Percentiles rank a stretch among this genome's conserved stretches.
phyloP scores from a whole-genome alignment of 495 filamentous ascomycete species.

The Trichoderma orchidacearum region DNA sequence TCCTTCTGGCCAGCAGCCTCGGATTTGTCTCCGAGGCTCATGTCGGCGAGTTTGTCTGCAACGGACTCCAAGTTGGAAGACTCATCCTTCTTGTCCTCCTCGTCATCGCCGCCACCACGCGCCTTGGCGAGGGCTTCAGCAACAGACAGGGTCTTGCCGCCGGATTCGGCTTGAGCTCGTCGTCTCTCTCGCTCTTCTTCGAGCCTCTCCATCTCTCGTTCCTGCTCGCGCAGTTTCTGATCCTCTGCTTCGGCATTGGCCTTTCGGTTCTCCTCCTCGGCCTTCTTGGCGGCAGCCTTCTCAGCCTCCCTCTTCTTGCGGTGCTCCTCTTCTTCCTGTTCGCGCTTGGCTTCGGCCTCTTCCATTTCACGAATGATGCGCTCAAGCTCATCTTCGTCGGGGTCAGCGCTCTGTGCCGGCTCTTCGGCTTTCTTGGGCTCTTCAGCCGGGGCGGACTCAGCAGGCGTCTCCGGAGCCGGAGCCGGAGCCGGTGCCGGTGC shows the following conservation, averaged over 20 bases:
- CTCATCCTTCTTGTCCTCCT: slow-evolving; percentile 13
- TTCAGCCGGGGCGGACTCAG: slow-evolving; percentile 15
- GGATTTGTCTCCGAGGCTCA: slow-evolving; percentile 27
- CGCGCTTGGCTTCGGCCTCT: slow-evolving; percentile 35
- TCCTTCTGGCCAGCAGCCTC: slow-evolving; percentile 17
- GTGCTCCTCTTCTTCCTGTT: slow-evolving; percentile 12
- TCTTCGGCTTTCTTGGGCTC: slow-evolving; percentile 21
- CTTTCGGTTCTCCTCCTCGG: slow-evolving; percentile 28
- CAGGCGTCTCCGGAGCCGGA: slow-evolving; percentile 21
- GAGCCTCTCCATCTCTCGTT: slow-evolving; percentile 37
- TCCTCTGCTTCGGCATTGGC: slow-evolving; percentile 19
- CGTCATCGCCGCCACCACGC: slow-evolving; percentile 7
- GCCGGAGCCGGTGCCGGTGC: too few relatives aligned
- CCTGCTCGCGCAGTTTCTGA: slow-evolving; percentile 17
- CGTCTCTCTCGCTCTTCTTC: slow-evolving; percentile 41
- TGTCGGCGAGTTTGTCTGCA: slow-evolving; percentile 26
- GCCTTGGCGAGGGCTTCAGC: slow-evolving; percentile 8
- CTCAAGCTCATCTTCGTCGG: slow-evolving; percentile 21
- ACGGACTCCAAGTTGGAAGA: slow-evolving; percentile 18
- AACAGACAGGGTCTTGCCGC: slow-evolving; percentile 11
- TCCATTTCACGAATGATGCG: slow-evolving; percentile 38
- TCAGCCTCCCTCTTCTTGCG: slow-evolving; percentile 30
- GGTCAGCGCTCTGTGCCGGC: slow-evolving; percentile 11
- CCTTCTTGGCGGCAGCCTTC: slow-evolving; percentile 16
- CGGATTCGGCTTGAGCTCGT: slow-evolving; percentile 17